A percentile compares a stretch with the other conserved stretches of the same genome.
These are phyloP conservation scores for Codiaeum variegatum DNA, from an alignment of 441 rosid genomes.

Conservation along the genomic window DNA sequence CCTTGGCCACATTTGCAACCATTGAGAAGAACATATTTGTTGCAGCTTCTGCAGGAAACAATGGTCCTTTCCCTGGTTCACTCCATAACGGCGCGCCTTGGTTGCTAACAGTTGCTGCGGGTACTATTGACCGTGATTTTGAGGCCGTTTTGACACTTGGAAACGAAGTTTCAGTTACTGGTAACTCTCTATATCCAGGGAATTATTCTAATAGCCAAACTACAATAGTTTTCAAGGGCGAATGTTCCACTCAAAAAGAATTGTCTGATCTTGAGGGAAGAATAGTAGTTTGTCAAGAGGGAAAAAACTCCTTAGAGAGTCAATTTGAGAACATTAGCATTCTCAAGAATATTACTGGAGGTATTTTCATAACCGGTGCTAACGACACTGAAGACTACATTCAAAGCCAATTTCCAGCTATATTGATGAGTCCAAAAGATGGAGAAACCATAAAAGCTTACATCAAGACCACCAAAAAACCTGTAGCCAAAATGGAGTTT, in stretches of 20 bases:
- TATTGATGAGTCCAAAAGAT: conserved; percentile 57
- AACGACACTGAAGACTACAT: conserved; percentile 54
- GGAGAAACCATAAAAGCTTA: conserved; percentile 52
- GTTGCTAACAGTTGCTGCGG: conserved; percentile 77
- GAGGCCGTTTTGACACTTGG: conserved; percentile 55
- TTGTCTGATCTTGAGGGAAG: conserved; percentile 41
- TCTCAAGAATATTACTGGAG: conserved; percentile 55
- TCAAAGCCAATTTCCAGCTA: conserved; percentile 50
- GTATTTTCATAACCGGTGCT: conserved; percentile 50
- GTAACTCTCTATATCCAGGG: conserved; percentile 53
- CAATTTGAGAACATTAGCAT: conserved; percentile 56
- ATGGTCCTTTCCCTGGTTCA: conserved; percentile 54
- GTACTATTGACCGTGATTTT: conserved; percentile 66
- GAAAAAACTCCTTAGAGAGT: conserved; percentile 54
- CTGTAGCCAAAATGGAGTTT: conserved; percentile 50
- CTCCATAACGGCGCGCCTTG: conserved; percentile 79
- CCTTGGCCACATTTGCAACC: conserved; percentile 74
- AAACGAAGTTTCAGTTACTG: conserved; percentile 40
- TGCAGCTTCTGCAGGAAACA: conserved; percentile 79
- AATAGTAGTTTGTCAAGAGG: conserved; percentile 64
- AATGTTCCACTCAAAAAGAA: conserved; percentile 32
- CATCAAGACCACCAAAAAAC: conserved; percentile 33
- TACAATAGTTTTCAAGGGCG: conserved; percentile 56
- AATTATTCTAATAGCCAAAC: conserved; percentile 41
- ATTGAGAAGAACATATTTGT: conserved; percentile 51